phyloP scores from a whole-genome alignment of 1,284 basidiomycete species.

The Trametes polyzona region DNA sequence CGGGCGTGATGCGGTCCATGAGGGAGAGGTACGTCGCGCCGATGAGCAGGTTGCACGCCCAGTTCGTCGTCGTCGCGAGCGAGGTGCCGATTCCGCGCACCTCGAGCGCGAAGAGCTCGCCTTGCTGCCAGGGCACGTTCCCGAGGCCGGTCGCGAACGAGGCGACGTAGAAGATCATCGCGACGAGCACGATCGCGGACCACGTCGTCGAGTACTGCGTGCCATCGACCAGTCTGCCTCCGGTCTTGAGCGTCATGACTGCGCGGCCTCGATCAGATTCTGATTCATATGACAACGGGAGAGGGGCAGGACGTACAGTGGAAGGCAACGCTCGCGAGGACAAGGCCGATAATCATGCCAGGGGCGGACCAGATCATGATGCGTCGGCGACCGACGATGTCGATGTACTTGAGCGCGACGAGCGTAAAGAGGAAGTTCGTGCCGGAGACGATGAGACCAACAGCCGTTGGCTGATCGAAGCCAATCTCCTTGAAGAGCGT shows the following conservation, averaged over 20 bases:
- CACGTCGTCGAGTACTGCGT: conserved; percentile 65
- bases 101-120: conserved; percentile 80
- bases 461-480: conserved; percentile 80
- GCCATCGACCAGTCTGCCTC: conserved; percentile 66
- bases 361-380: conserved; percentile 82
- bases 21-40: conserved; percentile 80
- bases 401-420: conserved; percentile 81
- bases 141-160: conserved; percentile 80
- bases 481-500: conserved; percentile 82
- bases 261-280: too few species aligned
- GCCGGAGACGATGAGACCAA: conserved; percentile 77
- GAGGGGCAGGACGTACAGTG: conserved; percentile 72
- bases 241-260: conserved; percentile 74
- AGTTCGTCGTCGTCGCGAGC: conserved; percentile 81
- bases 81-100: conserved; percentile 84
- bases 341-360: conserved; percentile 75
- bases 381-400: conserved; percentile 74
- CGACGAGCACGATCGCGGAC: conserved; percentile 72
- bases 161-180: conserved; percentile 84
- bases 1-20: conserved; percentile 75
- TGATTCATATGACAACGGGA: too few species aligned
- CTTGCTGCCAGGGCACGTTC: conserved; percentile 89
- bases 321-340: conserved; percentile 76
- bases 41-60: conserved; percentile 81
- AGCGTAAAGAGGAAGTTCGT: conserved; percentile 86